Percentiles rank a stretch among this genome's conserved stretches.
These are phyloP conservation scores for Bauhinia variegata DNA, from an alignment of 306 rosid genomes.

Conservation along the genomic window DNA sequence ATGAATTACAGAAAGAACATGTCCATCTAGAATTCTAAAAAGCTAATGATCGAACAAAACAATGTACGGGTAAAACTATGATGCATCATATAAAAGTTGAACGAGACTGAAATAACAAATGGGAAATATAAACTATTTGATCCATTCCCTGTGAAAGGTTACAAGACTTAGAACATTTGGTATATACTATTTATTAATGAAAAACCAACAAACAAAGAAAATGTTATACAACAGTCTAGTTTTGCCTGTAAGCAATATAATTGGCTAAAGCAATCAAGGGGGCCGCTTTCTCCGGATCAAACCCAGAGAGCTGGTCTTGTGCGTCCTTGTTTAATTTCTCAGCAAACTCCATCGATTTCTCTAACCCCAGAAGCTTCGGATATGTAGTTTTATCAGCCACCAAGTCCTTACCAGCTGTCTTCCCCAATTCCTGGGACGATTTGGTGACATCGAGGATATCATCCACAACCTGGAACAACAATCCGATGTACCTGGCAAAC, in stretches of 20 bases:
- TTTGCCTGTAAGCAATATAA: constrained; percentile 70
- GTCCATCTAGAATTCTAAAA: neutral
- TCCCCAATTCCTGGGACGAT: constrained; percentile 73
- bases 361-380: constrained; percentile 72
- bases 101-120: neutral
- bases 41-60: neutral
- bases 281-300: constrained; percentile 54
- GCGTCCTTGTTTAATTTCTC: constrained; percentile 59
- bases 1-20: neutral
- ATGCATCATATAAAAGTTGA: neutral
- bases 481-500: constrained; percentile 63
- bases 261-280: constrained; percentile 67
- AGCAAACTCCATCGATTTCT: constrained; percentile 68
- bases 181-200: neutral
- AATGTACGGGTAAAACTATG: neutral
- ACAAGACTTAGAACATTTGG: neutral
- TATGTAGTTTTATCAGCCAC: constrained; percentile 73
- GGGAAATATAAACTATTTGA: neutral
- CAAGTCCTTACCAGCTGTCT: constrained; percentile 85
- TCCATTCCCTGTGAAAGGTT: neutral
- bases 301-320: constrained; percentile 50
- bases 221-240: constrained; percentile 21
- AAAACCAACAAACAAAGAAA: neutral
- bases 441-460: constrained; percentile 83
- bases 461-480: constrained; percentile 84